Evolutionary conservation across 1,284 basidiomycete genomes (phyloP).

Genomic region (Moesziomyces sp.): DNA sequence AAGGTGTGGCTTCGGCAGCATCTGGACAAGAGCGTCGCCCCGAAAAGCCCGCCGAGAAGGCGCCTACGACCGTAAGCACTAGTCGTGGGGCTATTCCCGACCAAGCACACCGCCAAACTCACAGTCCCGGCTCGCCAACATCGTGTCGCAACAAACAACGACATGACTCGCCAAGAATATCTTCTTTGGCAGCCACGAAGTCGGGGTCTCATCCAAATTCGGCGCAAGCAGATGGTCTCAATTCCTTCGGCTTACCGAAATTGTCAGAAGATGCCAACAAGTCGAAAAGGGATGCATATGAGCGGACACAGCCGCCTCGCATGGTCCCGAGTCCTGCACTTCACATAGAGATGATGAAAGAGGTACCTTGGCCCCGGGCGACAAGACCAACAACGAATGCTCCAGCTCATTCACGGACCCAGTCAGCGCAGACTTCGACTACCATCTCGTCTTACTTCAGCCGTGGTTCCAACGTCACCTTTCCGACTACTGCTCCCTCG

Average conservation of each 20-base stretch:
- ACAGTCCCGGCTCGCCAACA: constrained; percentile 14
- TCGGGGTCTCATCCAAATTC: too few relatives aligned
- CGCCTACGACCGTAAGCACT: too few relatives aligned
- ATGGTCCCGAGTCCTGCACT: constrained; percentile 16
- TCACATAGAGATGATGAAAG: neutral
- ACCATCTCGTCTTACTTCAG: neutral
- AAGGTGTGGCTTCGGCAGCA: too few relatives aligned
- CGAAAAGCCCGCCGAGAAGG: too few relatives aligned
- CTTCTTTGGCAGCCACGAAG: too few relatives aligned
- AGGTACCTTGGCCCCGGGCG: constrained; percentile 10
- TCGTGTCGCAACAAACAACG: constrained; percentile 9
- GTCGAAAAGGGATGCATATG: neutral
- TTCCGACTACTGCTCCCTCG: neutral
- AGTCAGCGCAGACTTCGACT: neutral
- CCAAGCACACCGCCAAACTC: constrained; percentile 6
- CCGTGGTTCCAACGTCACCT: neutral
- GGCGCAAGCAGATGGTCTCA: too few relatives aligned
- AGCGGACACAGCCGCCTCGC: neutral
- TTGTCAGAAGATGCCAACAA: neutral
- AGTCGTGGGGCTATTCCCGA: neutral
- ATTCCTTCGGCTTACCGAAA: too few relatives aligned
- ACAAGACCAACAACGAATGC: too few relatives aligned
- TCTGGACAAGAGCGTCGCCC: too few relatives aligned
- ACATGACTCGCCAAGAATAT: neutral
- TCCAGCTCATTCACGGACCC: neutral